Evolutionary conservation across 306 rosid species (phyloP).

Genomic region (Rosa lucieae): DNA sequence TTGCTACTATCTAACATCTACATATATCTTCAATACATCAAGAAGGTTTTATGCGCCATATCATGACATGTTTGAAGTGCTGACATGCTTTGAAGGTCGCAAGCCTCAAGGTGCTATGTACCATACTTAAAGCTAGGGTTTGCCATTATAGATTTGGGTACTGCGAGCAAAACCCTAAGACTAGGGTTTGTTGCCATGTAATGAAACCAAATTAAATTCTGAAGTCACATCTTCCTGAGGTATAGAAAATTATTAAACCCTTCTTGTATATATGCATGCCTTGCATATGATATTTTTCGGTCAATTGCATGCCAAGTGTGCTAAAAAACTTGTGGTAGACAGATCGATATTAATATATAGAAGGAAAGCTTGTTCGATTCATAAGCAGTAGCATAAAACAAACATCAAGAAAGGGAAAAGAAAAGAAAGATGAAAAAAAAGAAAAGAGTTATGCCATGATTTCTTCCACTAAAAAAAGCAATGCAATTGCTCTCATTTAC

Average conservation of each 20-base stretch:
- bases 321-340: not conserved
- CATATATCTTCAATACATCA: too few species aligned
- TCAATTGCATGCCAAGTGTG: not conserved
- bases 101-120: not conserved
- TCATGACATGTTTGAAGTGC: not conserved
- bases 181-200: not conserved
- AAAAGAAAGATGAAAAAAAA: not conserved
- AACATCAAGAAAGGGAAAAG: not conserved
- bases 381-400: not conserved
- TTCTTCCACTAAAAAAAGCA: not conserved
- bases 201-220: not conserved
- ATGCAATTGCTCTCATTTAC: conserved; percentile 29
- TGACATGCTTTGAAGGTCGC: not conserved
- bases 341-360: not conserved
- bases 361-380: not conserved
- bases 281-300: not conserved
- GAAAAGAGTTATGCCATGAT: not conserved
- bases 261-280: not conserved
- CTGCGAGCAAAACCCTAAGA: not conserved
- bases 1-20: too few species aligned
- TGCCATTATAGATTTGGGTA: not conserved
- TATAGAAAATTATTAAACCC: not conserved
- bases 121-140: not conserved
- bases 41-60: not conserved
- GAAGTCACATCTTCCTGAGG: not conserved